These are phyloP conservation scores for Auxenochlorella pyrenoidosa DNA, from an alignment of 139 green algal genomes.

Conservation along the genomic window DNA sequence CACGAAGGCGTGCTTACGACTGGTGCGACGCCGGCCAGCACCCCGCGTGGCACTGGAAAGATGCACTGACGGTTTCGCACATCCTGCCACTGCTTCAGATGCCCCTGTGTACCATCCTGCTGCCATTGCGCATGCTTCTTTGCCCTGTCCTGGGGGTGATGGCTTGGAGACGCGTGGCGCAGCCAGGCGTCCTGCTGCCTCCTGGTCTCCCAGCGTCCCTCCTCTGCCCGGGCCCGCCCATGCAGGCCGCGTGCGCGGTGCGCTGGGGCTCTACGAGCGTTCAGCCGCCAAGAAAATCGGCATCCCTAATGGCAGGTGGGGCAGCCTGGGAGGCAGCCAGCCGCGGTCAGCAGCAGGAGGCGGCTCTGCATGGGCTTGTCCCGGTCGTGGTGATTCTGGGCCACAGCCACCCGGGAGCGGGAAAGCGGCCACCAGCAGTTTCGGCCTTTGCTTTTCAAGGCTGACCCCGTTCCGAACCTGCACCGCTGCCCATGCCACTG, in stretches of 20 bases:
- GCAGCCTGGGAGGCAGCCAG: neutral
- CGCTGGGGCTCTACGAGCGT: constrained; percentile 71
- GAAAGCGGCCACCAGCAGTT: too few relatives aligned
- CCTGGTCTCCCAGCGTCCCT: neutral
- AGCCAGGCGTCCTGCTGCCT: neutral
- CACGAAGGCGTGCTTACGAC: constrained; percentile 72
- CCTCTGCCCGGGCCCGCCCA: too few relatives aligned
- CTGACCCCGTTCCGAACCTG: neutral
- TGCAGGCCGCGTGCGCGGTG: constrained; percentile 50
- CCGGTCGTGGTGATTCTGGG: too few relatives aligned
- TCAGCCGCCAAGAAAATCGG: constrained; percentile 44
- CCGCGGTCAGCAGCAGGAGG: neutral
- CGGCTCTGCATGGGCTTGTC: too few relatives aligned
- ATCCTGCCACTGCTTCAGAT: too few relatives aligned
- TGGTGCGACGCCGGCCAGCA: neutral
- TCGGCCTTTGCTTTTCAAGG: neutral
- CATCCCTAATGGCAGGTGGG: constrained; percentile 34
- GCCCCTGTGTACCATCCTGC: too few relatives aligned
- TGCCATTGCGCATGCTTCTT: too few relatives aligned
- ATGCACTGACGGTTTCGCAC: too few relatives aligned
- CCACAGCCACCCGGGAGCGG: too few relatives aligned
- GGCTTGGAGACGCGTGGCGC: too few relatives aligned
- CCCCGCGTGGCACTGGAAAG: too few relatives aligned
- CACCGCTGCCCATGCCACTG: neutral
- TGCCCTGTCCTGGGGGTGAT: too few relatives aligned